phyloP scores from a whole-genome alignment of 306 rosid genomes.

The Dryas alaskensis region DNA sequence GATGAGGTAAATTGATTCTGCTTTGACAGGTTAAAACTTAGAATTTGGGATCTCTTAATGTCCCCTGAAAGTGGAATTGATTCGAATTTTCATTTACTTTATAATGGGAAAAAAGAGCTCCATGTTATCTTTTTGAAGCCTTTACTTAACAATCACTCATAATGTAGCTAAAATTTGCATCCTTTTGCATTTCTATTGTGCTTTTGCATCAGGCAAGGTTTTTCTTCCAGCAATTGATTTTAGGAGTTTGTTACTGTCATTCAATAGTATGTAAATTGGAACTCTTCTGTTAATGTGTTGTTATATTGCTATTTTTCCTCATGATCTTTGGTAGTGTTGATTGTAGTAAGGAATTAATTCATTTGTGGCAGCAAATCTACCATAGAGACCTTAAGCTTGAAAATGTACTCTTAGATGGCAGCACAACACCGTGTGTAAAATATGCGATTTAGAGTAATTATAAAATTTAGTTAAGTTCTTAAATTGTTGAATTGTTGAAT shows the following conservation, averaged over 20 bases:
- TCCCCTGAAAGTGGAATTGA: not conserved
- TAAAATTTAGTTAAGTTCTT: not conserved
- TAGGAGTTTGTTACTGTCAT: slow-evolving; percentile 89
- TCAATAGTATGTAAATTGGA: slow-evolving; percentile 56
- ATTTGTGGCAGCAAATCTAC: too few relatives aligned
- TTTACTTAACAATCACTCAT: not conserved
- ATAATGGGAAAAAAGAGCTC: not conserved
- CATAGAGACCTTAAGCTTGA: too few relatives aligned
- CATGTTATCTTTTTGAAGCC: slow-evolving; percentile 1
- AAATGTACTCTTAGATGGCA: too few relatives aligned
- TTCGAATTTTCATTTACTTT: not conserved
- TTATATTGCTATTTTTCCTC: not conserved
- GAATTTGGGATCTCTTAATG: not conserved
- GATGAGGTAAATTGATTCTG: too few relatives aligned
- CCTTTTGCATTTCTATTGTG: slow-evolving; percentile 1
- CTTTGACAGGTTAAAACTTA: too few relatives aligned
- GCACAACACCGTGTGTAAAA: too few relatives aligned
- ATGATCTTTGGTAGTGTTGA: slow-evolving; percentile 9
- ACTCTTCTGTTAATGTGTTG: slow-evolving; percentile 5
- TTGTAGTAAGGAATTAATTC: slow-evolving; percentile 18
- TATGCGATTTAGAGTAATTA: too few relatives aligned
- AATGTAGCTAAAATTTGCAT: not conserved
- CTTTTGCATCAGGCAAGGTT: slow-evolving; percentile 66
- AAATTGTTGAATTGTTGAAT: too few relatives aligned
- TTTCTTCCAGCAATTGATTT: slow-evolving; percentile 87